Base-by-base conservation (phyloP, 768 basidiomycete species). In the Amanita polypyramis region DNA sequence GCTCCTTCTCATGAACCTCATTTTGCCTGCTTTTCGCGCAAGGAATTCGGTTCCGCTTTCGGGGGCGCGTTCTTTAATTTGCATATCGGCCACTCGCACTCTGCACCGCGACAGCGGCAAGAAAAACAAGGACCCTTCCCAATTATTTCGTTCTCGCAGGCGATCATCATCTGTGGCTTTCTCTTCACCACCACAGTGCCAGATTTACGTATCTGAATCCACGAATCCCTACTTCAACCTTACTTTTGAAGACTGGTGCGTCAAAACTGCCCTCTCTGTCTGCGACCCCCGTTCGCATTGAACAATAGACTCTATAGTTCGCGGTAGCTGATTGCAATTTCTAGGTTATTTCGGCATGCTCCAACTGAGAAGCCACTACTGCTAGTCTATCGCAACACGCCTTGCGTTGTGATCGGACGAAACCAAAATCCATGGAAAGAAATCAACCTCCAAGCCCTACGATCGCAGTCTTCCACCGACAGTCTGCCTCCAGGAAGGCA, bases 351-450 rank as follows among this genome's bases (percentile, higher is more conserved):
- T 60, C 79, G 89, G 56, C 78, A 88, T 56, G 79, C 85, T 39
- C 67, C 77, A 2, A 70, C 73, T 4, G 66, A 79, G 3, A 65
- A 73, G 32, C 89, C 92, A 1, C 70, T 94, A 35, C 73, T 99
- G 15, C 73, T 96, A 39, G 65, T 99, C 47, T 99, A 97, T 62
- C 79, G 90, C 25, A 87, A 97, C 60, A 62, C 66, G 0, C 90
- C 92, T 2, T 93, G 92, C 57, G 90, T 98, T 14, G 75, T 99
- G 46, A 89, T 98, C 47, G 95, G 95, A 0, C 72, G 95, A 45
- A 94, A 97, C 61, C 96, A 99, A 69, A 97, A 96, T 55, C 95
- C 94, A 12, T 98, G 95, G 95, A 96, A 91, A 61, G 95, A 99
- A 59, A 81, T 93, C 55, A 94, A 95, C 56, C 74, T 94, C 42